Evolutionary conservation across 495 filamentous ascomycete genomes (phyloP).

Genomic region (Apodospora peruviana): DNA sequence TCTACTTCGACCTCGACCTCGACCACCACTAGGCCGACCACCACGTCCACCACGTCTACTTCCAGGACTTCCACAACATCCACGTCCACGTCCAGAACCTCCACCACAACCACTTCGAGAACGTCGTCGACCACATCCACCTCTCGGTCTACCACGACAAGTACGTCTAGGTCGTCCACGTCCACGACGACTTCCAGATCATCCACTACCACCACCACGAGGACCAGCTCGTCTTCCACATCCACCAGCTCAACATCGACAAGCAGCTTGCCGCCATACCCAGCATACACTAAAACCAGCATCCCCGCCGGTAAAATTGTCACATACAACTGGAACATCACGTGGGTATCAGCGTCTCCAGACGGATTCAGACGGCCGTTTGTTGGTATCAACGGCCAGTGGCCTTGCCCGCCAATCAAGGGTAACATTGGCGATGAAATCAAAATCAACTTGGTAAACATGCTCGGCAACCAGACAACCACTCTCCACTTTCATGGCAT

Average conservation of each 20-base stretch:
- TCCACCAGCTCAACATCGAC: neutral
- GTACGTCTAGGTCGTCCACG: neutral
- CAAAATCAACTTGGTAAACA: conserved; percentile 58
- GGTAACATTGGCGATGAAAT: conserved; percentile 57
- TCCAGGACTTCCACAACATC: neutral
- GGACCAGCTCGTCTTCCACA: neutral
- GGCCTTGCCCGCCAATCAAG: conserved; percentile 56
- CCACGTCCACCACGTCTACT: neutral
- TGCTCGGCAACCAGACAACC: conserved; percentile 55
- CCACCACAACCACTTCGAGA: neutral
- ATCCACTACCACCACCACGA: neutral
- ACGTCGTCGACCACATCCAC: neutral
- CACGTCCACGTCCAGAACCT: neutral
- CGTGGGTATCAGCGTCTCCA: conserved; percentile 57
- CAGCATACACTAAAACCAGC: neutral
- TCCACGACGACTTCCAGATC: neutral
- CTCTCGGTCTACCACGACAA: neutral
- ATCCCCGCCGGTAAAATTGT: conserved; percentile 2
- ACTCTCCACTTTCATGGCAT: conserved; percentile 68
- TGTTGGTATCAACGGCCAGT: conserved; percentile 67
- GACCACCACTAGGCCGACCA: neutral
- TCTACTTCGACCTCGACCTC: neutral
- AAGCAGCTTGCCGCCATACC: neutral
- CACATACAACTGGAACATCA: conserved; percentile 46
- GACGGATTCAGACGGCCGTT: conserved; percentile 55